Evolutionary conservation across 768 basidiomycete species (phyloP).

Genomic region (Gelatoporia subvermispora): DNA sequence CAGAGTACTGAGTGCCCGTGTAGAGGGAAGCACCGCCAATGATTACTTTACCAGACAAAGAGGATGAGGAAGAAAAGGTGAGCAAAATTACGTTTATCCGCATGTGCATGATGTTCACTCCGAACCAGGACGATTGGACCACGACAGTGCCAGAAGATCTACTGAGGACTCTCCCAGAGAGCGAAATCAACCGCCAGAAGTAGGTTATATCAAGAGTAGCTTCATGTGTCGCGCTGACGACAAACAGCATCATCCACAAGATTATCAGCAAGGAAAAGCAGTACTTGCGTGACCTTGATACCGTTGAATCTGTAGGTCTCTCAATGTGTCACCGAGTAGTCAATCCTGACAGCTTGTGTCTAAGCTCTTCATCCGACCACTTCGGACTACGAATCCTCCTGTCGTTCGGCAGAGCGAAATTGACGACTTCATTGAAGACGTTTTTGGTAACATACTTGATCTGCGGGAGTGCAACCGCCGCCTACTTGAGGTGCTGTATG

Average conservation of each 20-base stretch:
- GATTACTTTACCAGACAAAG: conserved; percentile 14
- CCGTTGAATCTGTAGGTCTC: conserved; percentile 64
- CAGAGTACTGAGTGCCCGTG: neutral
- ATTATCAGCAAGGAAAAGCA: conserved; percentile 86
- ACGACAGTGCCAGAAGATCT: conserved; percentile 45
- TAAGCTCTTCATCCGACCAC: conserved; percentile 52
- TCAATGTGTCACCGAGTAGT: conserved; percentile 8
- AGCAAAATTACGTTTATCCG: neutral
- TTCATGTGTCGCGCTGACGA: neutral
- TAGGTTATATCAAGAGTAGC: conserved; percentile 17
- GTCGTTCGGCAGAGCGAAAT: conserved; percentile 53
- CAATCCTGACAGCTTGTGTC: conserved; percentile 24
- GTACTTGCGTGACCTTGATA: conserved; percentile 82
- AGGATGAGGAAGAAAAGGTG: conserved; percentile 22
- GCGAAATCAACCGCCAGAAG: conserved; percentile 82
- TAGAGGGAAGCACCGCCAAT: conserved; percentile 17
- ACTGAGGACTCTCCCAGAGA: conserved; percentile 55
- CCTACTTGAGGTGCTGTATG: conserved; percentile 81
- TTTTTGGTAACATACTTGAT: conserved; percentile 86
- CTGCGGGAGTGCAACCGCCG: conserved; percentile 79
- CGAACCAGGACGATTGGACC: conserved; percentile 40
- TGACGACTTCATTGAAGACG: conserved; percentile 82
- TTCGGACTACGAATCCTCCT: conserved; percentile 47
- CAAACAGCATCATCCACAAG: conserved; percentile 67
- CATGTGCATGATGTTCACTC: neutral